phyloP scores from a whole-genome alignment of 176 grass and related monocot species.

The Paspalum notatum region DNA sequence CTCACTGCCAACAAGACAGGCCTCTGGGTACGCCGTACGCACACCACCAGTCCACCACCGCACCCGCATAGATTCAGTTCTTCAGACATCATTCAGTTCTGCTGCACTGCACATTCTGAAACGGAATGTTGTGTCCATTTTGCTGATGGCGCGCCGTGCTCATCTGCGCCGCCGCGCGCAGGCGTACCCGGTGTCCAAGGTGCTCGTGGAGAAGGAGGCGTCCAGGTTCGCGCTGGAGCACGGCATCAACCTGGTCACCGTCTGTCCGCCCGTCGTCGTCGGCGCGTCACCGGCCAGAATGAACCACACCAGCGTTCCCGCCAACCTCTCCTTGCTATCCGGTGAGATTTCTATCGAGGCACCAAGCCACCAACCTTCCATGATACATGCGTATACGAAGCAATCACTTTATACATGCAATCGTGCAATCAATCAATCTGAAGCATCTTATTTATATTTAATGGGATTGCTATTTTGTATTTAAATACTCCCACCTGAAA shows the following conservation, averaged over 20 bases:
- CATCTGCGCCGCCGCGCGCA: conserved; percentile 2
- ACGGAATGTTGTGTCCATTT: no score
- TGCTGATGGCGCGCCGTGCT: no score
- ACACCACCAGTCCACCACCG: no score
- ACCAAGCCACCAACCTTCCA: no score
- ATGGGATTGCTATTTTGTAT: no score
- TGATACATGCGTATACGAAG: no score
- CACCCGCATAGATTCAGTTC: not conserved
- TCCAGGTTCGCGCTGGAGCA: conserved; percentile 56
- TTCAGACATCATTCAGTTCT: no score
- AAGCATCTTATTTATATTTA: no score
- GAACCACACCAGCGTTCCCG: conserved; percentile 20
- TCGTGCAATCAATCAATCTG: no score
- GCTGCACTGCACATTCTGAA: no score
- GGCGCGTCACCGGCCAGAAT: conserved; percentile 37
- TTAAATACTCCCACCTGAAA: no score
- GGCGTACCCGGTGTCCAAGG: conserved; percentile 66
- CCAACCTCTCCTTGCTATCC: conserved; percentile 53
- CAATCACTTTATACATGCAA: no score
- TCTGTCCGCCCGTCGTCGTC: conserved; percentile 42
- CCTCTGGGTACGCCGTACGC: not conserved
- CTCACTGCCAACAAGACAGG: conserved; percentile 32
- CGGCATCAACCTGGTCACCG: conserved; percentile 54
- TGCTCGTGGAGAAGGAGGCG: conserved; percentile 64
- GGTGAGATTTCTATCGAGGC: conserved; percentile 42